phyloP scores from a whole-genome alignment of 306 rosid genomes.

The Phaseolus lunatus region DNA sequence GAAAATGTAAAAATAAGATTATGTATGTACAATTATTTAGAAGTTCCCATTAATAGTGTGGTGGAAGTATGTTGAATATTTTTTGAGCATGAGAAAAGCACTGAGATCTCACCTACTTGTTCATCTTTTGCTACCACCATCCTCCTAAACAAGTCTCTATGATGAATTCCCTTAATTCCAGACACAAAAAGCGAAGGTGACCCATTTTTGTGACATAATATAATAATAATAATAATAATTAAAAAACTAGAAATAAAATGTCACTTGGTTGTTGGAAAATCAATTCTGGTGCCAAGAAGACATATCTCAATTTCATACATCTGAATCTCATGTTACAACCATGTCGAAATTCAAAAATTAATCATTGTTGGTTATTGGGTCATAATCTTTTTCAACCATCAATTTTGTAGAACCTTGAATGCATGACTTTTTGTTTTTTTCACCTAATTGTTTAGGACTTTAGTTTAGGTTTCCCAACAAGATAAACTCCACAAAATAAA shows the following conservation, averaged over 20 bases:
- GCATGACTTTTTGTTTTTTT: conserved; percentile 1
- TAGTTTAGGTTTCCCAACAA: not conserved
- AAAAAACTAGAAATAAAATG: not conserved
- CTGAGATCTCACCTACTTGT: conserved; percentile 3
- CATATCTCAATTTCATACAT: not conserved
- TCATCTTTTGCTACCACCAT: conserved; percentile 24
- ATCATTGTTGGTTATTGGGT: conserved; percentile 28
- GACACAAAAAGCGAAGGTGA: conserved; percentile 46
- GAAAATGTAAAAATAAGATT: not conserved
- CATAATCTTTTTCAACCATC: conserved; percentile 24
- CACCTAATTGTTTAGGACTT: not conserved
- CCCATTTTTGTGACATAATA: conserved; percentile 7
- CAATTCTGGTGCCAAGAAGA: conserved; percentile 18
- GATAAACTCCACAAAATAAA: conserved; percentile 2
- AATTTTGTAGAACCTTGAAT: conserved; percentile 4
- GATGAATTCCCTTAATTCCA: conserved; percentile 35
- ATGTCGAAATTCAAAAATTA: conserved; percentile 1
- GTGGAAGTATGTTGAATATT: conserved; percentile 3
- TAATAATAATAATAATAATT: not conserved
- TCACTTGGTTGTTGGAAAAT: conserved; percentile 35
- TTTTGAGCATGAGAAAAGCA: not conserved
- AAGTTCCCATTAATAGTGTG: conserved; percentile 1
- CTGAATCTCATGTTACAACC: not conserved
- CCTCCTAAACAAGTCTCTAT: not conserved
- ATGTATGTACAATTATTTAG: not conserved